Base-by-base conservation (phyloP, 1,284 basidiomycete species). In the Fomitopsis schrenkii region DNA sequence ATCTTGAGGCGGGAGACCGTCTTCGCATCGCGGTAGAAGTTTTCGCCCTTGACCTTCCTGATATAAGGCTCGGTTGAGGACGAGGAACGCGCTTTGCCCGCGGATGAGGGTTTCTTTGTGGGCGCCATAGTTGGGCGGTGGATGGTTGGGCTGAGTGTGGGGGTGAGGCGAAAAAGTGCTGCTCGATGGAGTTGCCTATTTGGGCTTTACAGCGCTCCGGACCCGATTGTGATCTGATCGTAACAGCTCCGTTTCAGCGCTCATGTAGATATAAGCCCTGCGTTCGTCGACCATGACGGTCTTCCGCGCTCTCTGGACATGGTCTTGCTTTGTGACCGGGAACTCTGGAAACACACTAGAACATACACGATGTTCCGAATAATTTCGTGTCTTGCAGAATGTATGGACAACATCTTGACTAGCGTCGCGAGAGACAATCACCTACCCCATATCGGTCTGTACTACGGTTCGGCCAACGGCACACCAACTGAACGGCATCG, bases 21-120 rank as follows among this genome's bases (percentile, higher is more conserved):
- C 74, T 97, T 97, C 52, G 92, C 93, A 90, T 94, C 85, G 75
- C 93, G 90, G 76, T 95, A 96, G 77, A 95, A 96, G 74, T 94
- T 96, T 78, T 95, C 92, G 68, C 93, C 93, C 76, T 93, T 95
- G 66, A 93, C 86, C 71, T 83, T 88, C 71, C 88, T 86, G 59
- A 94, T 77, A 9, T 82, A 78, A 1, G 83, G 68, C 22, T 80
- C 78, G 10, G 82, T 79, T 6, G 78, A 75, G 8, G 81, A 79
- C 19, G 57, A 58, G 33, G 86, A 86, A 7, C 81, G 79, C 38
- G 79, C 75, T 69, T 88, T 90, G 10, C 80, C 73, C 9, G 72
- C 64, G 7, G 64, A 35, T 0, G 66, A 50, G 50, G 75, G 64
- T 62, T 74, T 76, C 67, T 85, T 82, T 42, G 78, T 71, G 19